These are phyloP conservation scores for Talaromyces wortmannii DNA, from an alignment of 495 filamentous ascomycete genomes.

Conservation along the genomic window DNA sequence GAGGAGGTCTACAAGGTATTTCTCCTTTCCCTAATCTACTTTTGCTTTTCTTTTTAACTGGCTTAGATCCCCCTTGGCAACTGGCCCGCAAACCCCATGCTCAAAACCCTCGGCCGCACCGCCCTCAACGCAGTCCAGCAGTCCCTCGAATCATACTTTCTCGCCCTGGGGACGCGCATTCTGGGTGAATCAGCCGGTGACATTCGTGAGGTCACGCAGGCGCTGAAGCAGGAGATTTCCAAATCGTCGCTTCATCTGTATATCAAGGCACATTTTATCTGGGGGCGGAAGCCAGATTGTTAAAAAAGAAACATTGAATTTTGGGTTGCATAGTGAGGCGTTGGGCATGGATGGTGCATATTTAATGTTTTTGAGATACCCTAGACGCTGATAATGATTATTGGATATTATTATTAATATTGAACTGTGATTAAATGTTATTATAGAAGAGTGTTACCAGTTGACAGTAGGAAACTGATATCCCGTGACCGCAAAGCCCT, in stretches of 20 bases:
- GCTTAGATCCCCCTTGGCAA: constrained; percentile 30
- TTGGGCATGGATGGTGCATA: no score
- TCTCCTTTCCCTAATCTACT: no score
- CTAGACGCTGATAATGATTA: no score
- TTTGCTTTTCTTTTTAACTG: neutral
- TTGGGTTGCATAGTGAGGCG: no score
- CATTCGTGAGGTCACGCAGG: constrained; percentile 31
- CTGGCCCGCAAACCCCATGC: constrained; percentile 41
- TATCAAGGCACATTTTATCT: constrained; percentile 29
- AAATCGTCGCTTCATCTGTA: constrained; percentile 32
- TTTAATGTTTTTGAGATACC: no score
- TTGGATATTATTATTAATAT: no score
- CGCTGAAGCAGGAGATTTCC: constrained; percentile 26
- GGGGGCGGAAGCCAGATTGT: constrained; percentile 24
- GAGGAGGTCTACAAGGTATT: constrained; percentile 35
- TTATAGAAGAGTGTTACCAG: no score
- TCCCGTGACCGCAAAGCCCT: no score
- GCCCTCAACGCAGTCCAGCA: constrained; percentile 22
- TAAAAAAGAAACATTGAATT: no score
- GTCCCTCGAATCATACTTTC: constrained; percentile 44
- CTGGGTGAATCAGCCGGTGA: constrained; percentile 43
- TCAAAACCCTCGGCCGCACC: constrained; percentile 43
- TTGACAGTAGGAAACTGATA: no score
- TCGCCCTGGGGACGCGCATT: constrained; percentile 48
- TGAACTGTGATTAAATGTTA: no score